These are phyloP conservation scores for Zygoascus biomembranicola DNA, from an alignment of 805 yeast genomes.

Conservation along the genomic window DNA sequence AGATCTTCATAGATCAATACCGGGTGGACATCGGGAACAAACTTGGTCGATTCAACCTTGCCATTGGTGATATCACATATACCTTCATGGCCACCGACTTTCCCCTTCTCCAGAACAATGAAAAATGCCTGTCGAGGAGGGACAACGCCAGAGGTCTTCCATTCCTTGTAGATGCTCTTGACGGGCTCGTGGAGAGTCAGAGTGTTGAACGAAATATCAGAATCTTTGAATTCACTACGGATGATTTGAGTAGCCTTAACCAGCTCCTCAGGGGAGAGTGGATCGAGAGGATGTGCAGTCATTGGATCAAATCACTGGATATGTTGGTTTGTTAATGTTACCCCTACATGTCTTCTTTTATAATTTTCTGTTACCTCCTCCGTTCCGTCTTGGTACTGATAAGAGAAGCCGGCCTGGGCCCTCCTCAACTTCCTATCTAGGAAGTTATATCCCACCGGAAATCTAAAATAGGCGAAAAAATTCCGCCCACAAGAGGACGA, in stretches of 20 bases:
- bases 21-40: constrained; percentile 60
- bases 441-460: neutral
- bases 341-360: too few relatives aligned
- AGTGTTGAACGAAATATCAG: constrained; percentile 51
- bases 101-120: constrained; percentile 51
- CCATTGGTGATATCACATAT: constrained; percentile 48
- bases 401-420: neutral
- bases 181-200: constrained; percentile 65
- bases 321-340: too few relatives aligned
- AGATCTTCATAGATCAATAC: constrained; percentile 66
- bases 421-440: neutral
- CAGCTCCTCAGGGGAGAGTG: constrained; percentile 57
- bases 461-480: too few relatives aligned
- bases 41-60: constrained; percentile 39
- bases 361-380: too few relatives aligned
- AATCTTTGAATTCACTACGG: constrained; percentile 38
- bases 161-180: constrained; percentile 57
- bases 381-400: neutral
- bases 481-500: too few relatives aligned
- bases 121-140: constrained; percentile 66
- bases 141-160: constrained; percentile 21
- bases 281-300: constrained; percentile 25
- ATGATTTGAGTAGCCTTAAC: constrained; percentile 46
- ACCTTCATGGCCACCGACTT: constrained; percentile 63
- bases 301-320: neutral